Conservation (phyloP, 129 eudicot genomes). For the Glebionis coronaria region DNA sequence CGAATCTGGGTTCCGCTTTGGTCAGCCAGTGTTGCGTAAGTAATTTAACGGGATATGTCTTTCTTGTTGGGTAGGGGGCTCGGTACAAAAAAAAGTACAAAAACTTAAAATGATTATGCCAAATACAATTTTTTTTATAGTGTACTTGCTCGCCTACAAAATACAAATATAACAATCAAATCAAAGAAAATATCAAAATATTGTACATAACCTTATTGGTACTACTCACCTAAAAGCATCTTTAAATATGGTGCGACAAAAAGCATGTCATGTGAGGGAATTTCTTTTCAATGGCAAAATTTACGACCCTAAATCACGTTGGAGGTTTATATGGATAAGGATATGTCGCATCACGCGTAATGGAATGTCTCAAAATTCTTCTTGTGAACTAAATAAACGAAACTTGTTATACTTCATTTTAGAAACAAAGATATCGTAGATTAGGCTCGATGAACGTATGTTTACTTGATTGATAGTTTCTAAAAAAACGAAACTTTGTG, state of each 20-base stretch:
- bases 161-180: no score
- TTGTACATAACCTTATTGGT: conserved; percentile 5
- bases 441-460: not conserved
- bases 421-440: not conserved
- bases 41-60: no score
- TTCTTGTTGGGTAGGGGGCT: no score
- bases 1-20: no score
- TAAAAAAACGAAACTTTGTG: no score
- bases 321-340: conserved; percentile 1
- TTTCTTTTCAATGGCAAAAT: conserved; percentile 4
- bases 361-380: conserved; percentile 14
- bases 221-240: conserved; percentile 3
- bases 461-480: not conserved
- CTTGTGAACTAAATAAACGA: conserved; percentile 9
- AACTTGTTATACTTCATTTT: not conserved
- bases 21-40: no score
- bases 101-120: no score
- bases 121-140: no score
- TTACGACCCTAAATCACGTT: conserved; percentile 11
- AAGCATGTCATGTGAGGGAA: conserved; percentile 28
- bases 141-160: no score
- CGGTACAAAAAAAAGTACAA: no score
- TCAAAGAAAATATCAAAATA: no score
- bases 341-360: conserved; percentile 15
- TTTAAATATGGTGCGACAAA: conserved; percentile 21